Evolutionary conservation across 176 grass and related monocot species (phyloP).

Genomic region (Cymbopogon citratus): DNA sequence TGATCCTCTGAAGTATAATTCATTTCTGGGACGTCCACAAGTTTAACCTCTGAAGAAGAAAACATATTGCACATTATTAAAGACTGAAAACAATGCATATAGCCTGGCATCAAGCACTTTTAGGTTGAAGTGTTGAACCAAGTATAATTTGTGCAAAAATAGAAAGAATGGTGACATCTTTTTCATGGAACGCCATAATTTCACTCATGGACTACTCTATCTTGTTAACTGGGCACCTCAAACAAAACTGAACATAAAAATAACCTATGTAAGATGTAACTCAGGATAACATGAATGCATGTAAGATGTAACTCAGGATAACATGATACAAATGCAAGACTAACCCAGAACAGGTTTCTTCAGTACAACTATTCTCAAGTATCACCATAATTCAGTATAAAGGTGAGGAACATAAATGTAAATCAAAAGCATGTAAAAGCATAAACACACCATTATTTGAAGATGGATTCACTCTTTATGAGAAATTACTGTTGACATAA

Average conservation of each 20-base stretch:
- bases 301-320: not conserved
- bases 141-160: not conserved
- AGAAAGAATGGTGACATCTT: not conserved
- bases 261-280: not conserved
- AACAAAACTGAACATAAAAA: not conserved
- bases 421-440: not conserved
- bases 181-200: not conserved
- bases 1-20: conserved; percentile 90
- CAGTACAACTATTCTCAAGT: not conserved
- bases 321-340: not conserved
- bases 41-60: conserved; percentile 78
- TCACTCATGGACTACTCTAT: not conserved
- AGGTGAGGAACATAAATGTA: not conserved
- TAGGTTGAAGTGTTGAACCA: not conserved
- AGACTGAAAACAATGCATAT: conserved; percentile 4
- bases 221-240: not conserved
- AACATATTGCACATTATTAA: conserved; percentile 5
- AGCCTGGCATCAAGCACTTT: not conserved
- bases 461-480: not conserved
- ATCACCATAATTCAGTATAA: not conserved
- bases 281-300: not conserved
- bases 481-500: not conserved
- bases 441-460: not conserved
- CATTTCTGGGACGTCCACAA: conserved; percentile 96
- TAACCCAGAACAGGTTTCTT: not conserved